phyloP scores from a whole-genome alignment of 805 yeast species.

The Ogataea thermomethanolica region DNA sequence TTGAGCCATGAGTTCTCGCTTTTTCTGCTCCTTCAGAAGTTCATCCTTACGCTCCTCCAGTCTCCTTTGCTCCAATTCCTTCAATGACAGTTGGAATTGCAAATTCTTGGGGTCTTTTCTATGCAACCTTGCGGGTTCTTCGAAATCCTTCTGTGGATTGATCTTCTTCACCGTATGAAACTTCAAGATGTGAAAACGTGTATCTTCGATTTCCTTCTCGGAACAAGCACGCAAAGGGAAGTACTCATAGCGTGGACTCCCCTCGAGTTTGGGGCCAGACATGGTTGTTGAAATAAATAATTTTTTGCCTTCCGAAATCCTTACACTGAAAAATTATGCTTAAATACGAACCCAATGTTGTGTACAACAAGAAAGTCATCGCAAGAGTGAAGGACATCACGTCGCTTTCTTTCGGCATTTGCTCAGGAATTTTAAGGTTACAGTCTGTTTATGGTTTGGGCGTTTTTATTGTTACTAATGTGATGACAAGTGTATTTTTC shows the following conservation, averaged over 20 bases:
- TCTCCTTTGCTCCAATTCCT: constrained; percentile 66
- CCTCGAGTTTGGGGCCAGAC: constrained; percentile 8
- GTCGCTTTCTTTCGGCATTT: constrained; percentile 47
- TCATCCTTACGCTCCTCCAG: constrained; percentile 43
- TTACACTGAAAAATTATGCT: constrained; percentile 11
- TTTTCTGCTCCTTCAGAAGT: constrained; percentile 39
- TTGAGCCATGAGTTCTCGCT: constrained; percentile 31
- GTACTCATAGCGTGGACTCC: constrained; percentile 34
- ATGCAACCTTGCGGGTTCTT: constrained; percentile 81
- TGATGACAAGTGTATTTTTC: constrained; percentile 33
- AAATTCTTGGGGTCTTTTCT: constrained; percentile 90
- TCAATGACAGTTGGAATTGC: constrained; percentile 78
- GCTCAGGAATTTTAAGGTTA: constrained; percentile 52
- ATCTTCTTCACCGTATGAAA: constrained; percentile 72
- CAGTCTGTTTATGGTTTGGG: constrained; percentile 47
- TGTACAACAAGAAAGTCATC: constrained; percentile 20
- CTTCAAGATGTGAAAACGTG: constrained; percentile 75
- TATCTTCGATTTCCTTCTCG: constrained; percentile 63
- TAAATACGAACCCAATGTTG: constrained; percentile 16
- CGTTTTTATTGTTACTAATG: constrained; percentile 38
- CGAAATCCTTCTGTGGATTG: constrained; percentile 68
- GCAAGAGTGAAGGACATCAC: constrained; percentile 38
- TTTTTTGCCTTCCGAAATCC: constrained; percentile 12
- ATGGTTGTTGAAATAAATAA: background rate
- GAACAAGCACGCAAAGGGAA: constrained; percentile 70